phyloP scores from a whole-genome alignment of 1,139 yeast genomes.

The Hemisphaericaspora xylanilytica region DNA sequence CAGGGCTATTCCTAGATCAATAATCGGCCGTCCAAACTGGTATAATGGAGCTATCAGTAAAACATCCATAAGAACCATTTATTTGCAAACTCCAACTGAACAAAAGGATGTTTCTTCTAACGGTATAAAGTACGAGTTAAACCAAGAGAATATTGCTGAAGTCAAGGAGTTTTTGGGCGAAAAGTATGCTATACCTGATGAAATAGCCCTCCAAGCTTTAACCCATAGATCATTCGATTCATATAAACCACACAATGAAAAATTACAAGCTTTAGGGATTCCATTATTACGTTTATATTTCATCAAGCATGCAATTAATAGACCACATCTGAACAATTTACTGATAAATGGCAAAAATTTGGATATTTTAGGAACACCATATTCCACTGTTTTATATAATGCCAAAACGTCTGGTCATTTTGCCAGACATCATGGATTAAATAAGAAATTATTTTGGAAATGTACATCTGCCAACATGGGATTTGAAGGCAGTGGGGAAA shows the following conservation, averaged over 20 bases:
- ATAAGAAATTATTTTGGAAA: constrained; percentile 70
- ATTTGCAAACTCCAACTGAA: constrained; percentile 56
- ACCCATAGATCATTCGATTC: constrained; percentile 96
- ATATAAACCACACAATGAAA: constrained; percentile 82
- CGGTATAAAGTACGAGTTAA: constrained; percentile 60
- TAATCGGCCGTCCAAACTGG: not conserved
- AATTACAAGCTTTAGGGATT: constrained; percentile 73
- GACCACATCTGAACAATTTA: constrained; percentile 24
- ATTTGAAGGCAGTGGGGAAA: constrained; percentile 55
- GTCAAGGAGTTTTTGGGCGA: constrained; percentile 47
- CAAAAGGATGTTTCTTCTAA: constrained; percentile 62
- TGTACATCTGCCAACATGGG: constrained; percentile 53
- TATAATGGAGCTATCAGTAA: not conserved
- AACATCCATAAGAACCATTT: constrained; percentile 21
- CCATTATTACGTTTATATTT: constrained; percentile 64
- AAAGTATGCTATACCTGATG: constrained; percentile 48
- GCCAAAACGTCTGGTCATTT: constrained; percentile 51
- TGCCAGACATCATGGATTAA: constrained; percentile 48
- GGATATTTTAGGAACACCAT: constrained; percentile 59
- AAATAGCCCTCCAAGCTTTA: constrained; percentile 68
- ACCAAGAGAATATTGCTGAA: constrained; percentile 46
- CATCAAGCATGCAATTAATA: constrained; percentile 49
- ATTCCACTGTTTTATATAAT: constrained; percentile 51
- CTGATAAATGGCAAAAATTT: constrained; percentile 58
- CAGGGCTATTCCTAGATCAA: not conserved